Percentiles rank a stretch among this genome's conserved stretches.
These are phyloP conservation scores for Ilyonectria robusta DNA, from an alignment of 2,329 filamentous ascomycete genomes.

Conservation along the genomic window DNA sequence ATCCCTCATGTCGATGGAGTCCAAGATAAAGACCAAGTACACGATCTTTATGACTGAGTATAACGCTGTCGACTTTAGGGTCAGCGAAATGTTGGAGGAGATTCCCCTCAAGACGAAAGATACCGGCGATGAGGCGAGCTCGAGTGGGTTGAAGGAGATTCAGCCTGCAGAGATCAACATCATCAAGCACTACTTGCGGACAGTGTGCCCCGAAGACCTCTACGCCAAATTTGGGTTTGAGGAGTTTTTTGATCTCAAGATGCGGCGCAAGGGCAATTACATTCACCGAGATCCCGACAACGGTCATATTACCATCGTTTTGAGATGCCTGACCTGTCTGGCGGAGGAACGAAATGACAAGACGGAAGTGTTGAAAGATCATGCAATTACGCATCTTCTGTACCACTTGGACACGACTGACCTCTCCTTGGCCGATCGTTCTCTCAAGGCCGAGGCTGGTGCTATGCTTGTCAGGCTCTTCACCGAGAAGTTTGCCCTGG, in stretches of 20 bases:
- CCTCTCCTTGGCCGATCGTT: slow-evolving; percentile 23
- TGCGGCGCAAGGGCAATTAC: slow-evolving; percentile 47
- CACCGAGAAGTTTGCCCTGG: slow-evolving; percentile 18
- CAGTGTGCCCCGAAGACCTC: slow-evolving; percentile 51
- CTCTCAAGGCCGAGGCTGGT: slow-evolving; percentile 25
- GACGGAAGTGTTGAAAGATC: background rate
- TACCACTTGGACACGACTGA: slow-evolving; percentile 19
- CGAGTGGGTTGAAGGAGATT: slow-evolving; percentile 17
- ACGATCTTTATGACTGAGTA: slow-evolving; percentile 17
- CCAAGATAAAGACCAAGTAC: slow-evolving; percentile 32
- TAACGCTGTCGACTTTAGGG: slow-evolving; percentile 14
- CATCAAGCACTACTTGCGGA: slow-evolving; percentile 50
- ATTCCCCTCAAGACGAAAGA: slow-evolving; percentile 17
- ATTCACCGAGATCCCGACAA: slow-evolving; percentile 53
- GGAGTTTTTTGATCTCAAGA: slow-evolving; percentile 50
- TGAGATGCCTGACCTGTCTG: slow-evolving; percentile 39
- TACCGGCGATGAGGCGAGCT: slow-evolving; percentile 1
- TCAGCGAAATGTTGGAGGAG: slow-evolving; percentile 7
- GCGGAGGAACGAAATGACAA: slow-evolving; percentile 16
- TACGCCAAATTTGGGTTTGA: slow-evolving; percentile 53
- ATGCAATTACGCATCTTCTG: background rate
- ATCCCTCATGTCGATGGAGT: slow-evolving; percentile 27
- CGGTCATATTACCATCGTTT: slow-evolving; percentile 47
- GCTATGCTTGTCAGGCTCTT: slow-evolving; percentile 25
- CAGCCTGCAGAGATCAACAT: slow-evolving; percentile 50